phyloP scores from a whole-genome alignment of 768 basidiomycete genomes.

The Podaxis pistillaris region DNA sequence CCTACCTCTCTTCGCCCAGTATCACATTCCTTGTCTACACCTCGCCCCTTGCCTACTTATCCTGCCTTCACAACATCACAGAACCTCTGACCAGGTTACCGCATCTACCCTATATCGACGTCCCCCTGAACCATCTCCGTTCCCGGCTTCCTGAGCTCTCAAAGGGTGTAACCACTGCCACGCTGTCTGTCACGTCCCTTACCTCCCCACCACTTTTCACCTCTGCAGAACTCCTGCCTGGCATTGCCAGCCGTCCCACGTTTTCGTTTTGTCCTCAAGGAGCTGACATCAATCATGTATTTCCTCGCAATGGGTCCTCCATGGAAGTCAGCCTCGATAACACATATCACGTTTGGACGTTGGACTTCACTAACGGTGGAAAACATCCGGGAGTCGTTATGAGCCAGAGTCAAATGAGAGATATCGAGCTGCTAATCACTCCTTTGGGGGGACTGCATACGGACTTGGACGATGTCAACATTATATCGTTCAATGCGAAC shows the following conservation, averaged over 20 bases:
- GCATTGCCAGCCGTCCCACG: constrained; percentile 45
- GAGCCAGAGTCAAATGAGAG: constrained; percentile 71
- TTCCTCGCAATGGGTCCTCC: constrained; percentile 39
- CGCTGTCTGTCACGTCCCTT: constrained; percentile 39
- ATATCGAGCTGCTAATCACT: constrained; percentile 65
- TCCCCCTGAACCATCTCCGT: constrained; percentile 50
- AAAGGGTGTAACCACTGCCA: constrained; percentile 56
- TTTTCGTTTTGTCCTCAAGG: constrained; percentile 50
- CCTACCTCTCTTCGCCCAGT: constrained; percentile 65
- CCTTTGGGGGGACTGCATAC: constrained; percentile 48
- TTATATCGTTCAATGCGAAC: constrained; percentile 44
- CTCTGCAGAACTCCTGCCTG: constrained; percentile 42
- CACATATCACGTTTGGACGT: constrained; percentile 53
- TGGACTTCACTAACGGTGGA: constrained; percentile 67
- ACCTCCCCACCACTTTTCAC: constrained; percentile 38
- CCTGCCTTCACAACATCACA: constrained; percentile 42
- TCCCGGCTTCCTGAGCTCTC: constrained; percentile 37
- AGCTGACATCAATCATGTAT: constrained; percentile 47
- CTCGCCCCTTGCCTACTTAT: constrained; percentile 69
- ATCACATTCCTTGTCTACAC: constrained; percentile 71
- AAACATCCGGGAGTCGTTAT: constrained; percentile 60
- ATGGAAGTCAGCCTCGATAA: constrained; percentile 13
- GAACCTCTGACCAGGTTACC: constrained; percentile 18
- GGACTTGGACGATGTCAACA: constrained; percentile 31
- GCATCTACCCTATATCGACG: constrained; percentile 44